Conservation (phyloP, 371 early-diverging fungal genomes). For the Apophysomyces variabilis region DNA sequence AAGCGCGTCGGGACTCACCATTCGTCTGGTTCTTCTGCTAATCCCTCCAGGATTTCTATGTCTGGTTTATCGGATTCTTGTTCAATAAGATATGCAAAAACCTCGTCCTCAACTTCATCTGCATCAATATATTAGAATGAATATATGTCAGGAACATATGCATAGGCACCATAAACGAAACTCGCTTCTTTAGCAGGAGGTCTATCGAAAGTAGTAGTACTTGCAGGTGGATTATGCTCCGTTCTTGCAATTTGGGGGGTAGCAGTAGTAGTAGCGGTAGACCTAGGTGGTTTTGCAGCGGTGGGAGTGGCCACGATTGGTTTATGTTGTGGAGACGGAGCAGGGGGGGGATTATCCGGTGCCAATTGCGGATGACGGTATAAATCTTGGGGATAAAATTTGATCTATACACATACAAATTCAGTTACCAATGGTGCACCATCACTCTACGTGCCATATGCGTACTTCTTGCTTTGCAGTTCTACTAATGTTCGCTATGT, state of each 20-base stretch:
- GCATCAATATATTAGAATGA: not conserved
- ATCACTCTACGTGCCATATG: not conserved
- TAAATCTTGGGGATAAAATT: constrained; percentile 26
- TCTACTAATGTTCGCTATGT: constrained; percentile 59
- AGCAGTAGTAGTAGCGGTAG: not conserved
- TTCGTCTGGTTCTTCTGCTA: not conserved
- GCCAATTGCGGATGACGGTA: constrained; percentile 34
- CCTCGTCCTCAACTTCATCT: constrained; percentile 1
- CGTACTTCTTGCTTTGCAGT: constrained; percentile 41
- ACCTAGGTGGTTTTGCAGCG: not conserved
- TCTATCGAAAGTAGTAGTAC: not conserved
- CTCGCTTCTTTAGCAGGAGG: not conserved
- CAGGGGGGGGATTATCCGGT: not conserved
- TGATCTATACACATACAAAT: constrained; percentile 19
- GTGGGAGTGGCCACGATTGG: not conserved
- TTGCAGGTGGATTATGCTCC: not conserved
- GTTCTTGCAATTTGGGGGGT: not conserved
- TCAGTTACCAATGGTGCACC: not conserved
- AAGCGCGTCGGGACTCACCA: not conserved
- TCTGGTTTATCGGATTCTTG: constrained; percentile 5
- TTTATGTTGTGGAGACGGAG: not conserved
- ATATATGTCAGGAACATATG: not conserved
- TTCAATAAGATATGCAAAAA: not conserved
- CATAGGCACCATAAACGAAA: constrained; percentile 1
- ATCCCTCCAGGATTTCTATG: not conserved